Base-by-base conservation (phyloP, 23 red algal species). In the Gracilariopsis chorda region DNA sequence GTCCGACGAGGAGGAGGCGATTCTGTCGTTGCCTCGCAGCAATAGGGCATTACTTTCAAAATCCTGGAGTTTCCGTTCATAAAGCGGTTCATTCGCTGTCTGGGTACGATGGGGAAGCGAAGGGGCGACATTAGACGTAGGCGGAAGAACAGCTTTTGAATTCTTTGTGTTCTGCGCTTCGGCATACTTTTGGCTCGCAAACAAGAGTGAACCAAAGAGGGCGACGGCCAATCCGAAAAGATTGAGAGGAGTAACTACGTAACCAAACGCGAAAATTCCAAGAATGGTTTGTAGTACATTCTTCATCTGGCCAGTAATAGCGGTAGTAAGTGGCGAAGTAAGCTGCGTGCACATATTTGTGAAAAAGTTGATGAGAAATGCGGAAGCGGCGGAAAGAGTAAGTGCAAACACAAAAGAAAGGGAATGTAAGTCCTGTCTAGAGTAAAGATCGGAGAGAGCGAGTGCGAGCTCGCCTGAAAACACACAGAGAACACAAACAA, bases 271-370 rank as follows among this genome's bases (percentile, higher is more conserved):
- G 29, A 98, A 87, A 45, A 98, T 89, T 21, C 96, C 96, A 28
- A 98, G 83, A 14, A 94, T 76, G 35, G 96, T 98, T 63, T 98
- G 96, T 23, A 98, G 62, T 42, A 94, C 40, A 48, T 98, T 98
- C 72, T 98, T 98, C 77, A 94, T 94, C 78, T 95, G 92, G 17
- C 96, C 92, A 10, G 96, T 83, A 45, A 98, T 93, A n/a, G 96
- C 92, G n/a, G 96, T 98, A 20, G 86, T 93, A 25, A 98, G 81
- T 8, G 96, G 92, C 0, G 85, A 93, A 25, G 91, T 98, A 39
- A 87, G 80, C 37, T 94, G 85, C 11, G 92, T 95, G 67, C 92
- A 95, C 68, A 90, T 83, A 64, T 91, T 92, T 10, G 96, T 98
- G 75, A 90, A 88, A 84, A 93, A 94, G 91, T 98, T 98, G 57